These are phyloP conservation scores for Russula emetica DNA, from an alignment of 768 basidiomycete species.

Conservation along the genomic window DNA sequence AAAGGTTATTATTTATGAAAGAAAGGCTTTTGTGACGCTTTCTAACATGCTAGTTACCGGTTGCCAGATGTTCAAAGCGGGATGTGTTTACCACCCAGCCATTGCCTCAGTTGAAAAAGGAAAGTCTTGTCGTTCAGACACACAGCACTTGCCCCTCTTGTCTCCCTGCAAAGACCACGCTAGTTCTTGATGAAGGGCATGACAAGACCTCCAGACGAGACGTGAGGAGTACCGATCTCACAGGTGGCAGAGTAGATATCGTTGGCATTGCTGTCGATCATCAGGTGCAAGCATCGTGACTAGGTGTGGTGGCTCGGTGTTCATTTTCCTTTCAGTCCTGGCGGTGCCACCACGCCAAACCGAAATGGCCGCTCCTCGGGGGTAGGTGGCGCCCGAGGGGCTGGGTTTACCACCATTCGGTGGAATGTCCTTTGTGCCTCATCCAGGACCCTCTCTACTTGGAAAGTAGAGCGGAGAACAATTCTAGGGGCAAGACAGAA, in stretches of 20 bases:
- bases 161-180: neutral
- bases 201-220: neutral
- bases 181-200: neutral
- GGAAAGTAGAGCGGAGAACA: neutral
- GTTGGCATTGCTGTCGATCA: neutral
- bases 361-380: neutral
- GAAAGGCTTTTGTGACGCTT: neutral
- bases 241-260: neutral
- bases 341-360: neutral
- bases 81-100: neutral
- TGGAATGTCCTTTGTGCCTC: neutral
- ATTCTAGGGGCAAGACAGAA: neutral
- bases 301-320: neutral
- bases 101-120: neutral
- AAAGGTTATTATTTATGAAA: neutral
- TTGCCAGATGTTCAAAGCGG: neutral
- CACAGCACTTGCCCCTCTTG: neutral
- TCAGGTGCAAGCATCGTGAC: neutral
- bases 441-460: neutral
- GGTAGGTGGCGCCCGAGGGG: neutral
- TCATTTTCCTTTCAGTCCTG: neutral
- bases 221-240: neutral
- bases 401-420: neutral
- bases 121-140: neutral
- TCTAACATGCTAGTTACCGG: neutral